These are phyloP conservation scores for Musa beccarii DNA, from an alignment of 176 grass and related monocot genomes.

Conservation along the genomic window DNA sequence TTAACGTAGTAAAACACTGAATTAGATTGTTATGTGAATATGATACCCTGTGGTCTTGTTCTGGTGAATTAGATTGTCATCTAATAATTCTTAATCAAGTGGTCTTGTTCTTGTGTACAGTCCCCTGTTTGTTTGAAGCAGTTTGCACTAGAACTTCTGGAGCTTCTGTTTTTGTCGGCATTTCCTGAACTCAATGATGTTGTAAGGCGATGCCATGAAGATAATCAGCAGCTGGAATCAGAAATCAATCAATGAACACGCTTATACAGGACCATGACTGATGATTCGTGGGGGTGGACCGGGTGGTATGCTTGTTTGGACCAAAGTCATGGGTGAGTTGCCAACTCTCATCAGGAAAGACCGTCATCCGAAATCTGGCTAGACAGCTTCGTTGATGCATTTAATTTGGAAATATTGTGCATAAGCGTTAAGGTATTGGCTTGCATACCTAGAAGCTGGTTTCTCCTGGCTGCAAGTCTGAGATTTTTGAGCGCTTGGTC, in stretches of 20 bases:
- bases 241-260: background rate
- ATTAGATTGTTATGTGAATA: background rate
- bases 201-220: conserved; percentile 62
- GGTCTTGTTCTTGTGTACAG: conserved; percentile 34
- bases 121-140: conserved; percentile 89
- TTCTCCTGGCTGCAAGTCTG: background rate
- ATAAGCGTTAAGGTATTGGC: background rate
- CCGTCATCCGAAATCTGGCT: background rate
- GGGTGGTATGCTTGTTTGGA: background rate
- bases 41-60: conserved; percentile 2
- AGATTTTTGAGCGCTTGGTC: background rate
- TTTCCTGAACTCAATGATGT: conserved; percentile 81
- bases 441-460: background rate
- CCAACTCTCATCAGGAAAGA: background rate
- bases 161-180: conserved; percentile 56
- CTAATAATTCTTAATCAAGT: background rate
- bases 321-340: background rate
- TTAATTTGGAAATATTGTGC: background rate
- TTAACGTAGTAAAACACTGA: background rate
- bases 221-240: conserved; percentile 28
- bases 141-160: conserved; percentile 74
- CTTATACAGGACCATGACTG: background rate
- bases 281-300: too few relatives aligned
- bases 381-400: background rate
- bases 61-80: background rate